Conservation (phyloP, 2,329 filamentous ascomycete genomes). For the Colletotrichum theobromicola region DNA sequence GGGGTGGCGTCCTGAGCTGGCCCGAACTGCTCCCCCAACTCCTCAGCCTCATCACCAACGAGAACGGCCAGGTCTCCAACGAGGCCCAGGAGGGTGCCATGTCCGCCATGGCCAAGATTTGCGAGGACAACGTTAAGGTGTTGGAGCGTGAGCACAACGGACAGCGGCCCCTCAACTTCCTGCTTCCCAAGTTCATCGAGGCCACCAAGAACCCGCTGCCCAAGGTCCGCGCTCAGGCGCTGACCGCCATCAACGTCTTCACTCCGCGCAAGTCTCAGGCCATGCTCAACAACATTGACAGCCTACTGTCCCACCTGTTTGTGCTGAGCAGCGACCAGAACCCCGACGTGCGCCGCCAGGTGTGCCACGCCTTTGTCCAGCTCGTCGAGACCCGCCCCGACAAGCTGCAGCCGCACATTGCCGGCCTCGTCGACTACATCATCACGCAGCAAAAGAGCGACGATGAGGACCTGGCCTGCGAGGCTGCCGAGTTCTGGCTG, state of each 20-base stretch:
- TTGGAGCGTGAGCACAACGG: constrained; percentile 89
- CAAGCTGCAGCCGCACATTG: constrained; percentile 87
- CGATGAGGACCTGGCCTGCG: constrained; percentile 88
- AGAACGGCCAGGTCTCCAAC: constrained; percentile 67
- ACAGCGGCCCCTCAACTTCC: constrained; percentile 83
- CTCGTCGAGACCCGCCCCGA: constrained; percentile 90
- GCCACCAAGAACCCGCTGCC: constrained; percentile 79
- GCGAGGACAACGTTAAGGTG: constrained; percentile 90
- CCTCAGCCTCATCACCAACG: constrained; percentile 77
- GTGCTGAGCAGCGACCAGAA: constrained; percentile 77
- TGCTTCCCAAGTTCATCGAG: constrained; percentile 89
- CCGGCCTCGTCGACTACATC: constrained; percentile 90
- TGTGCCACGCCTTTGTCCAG: constrained; percentile 91
- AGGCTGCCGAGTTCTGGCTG: constrained; percentile 98
- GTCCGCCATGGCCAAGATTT: constrained; percentile 91
- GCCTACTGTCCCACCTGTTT: constrained; percentile 83
- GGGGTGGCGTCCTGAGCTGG: constrained; percentile 88
- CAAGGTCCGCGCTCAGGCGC: constrained; percentile 79
- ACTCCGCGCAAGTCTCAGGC: constrained; percentile 84
- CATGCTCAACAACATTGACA: constrained; percentile 80
- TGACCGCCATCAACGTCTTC: constrained; percentile 91
- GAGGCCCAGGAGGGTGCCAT: constrained; percentile 92
- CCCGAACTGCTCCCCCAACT: constrained; percentile 88
- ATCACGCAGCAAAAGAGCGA: constrained; percentile 86
- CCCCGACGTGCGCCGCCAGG: constrained; percentile 86